These are phyloP conservation scores for Rhynchosporium secalis DNA, from an alignment of 2,329 filamentous ascomycete species.

Conservation along the genomic window DNA sequence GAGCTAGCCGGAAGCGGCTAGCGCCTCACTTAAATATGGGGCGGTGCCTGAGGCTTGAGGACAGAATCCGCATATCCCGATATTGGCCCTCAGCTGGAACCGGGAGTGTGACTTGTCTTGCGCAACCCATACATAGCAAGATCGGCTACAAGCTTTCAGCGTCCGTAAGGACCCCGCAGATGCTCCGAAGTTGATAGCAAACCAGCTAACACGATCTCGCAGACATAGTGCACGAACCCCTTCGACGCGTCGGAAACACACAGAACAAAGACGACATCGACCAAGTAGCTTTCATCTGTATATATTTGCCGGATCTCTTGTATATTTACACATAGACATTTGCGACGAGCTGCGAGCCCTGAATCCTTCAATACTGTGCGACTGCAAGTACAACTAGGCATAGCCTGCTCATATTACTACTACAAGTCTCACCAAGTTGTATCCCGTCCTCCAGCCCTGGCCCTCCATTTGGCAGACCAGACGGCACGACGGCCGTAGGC, in stretches of 20 bases:
- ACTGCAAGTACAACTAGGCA: background rate
- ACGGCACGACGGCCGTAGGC: constrained; percentile 39
- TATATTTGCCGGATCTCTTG: constrained; percentile 9
- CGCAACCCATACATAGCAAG: background rate
- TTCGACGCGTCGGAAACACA: constrained; percentile 24
- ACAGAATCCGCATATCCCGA: too few species aligned
- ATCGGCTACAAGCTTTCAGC: constrained; percentile 10
- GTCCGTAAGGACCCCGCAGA: constrained; percentile 17
- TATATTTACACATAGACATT: background rate
- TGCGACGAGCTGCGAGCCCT: constrained; percentile 14
- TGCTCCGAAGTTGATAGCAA: constrained; percentile 11
- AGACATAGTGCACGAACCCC: constrained; percentile 30
- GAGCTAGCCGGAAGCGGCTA: too few species aligned
- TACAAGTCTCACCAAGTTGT: background rate
- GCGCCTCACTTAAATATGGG: too few species aligned
- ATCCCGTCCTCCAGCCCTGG: constrained; percentile 32
- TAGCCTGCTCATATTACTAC: background rate
- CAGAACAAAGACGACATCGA: constrained; percentile 30
- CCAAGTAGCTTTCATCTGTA: constrained; percentile 12
- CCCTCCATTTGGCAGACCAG: constrained; percentile 34
- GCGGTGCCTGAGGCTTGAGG: too few species aligned
- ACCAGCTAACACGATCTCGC: constrained; percentile 23
- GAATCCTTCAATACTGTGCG: constrained; percentile 4
- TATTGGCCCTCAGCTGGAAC: constrained; percentile 25
- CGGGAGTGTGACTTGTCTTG: constrained; percentile 6